A percentile compares a stretch with the other conserved stretches of the same genome.
Conservation (phyloP, 2,329 filamentous ascomycete species). For the Epichloe sylvatica region DNA sequence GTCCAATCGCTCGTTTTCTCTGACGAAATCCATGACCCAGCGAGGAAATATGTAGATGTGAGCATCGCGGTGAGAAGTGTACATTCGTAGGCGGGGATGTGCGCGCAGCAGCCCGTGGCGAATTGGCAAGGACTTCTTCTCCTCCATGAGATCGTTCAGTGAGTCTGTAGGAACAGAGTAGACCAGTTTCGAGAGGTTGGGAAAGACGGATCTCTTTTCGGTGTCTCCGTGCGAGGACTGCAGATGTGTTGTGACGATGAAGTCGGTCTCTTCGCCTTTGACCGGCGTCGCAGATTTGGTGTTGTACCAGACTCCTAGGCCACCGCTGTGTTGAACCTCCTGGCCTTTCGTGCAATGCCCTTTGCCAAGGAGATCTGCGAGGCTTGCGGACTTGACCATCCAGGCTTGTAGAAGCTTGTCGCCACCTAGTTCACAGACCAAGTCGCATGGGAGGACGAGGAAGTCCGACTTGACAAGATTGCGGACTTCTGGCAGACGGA, state of each 20-base stretch:
- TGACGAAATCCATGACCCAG: slow-evolving; percentile 79
- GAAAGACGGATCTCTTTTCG: slow-evolving; percentile 47
- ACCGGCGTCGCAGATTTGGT: slow-evolving; percentile 61
- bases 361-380: slow-evolving; percentile 46
- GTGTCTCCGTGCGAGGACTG: slow-evolving; percentile 32
- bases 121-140: slow-evolving; percentile 57
- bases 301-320: slow-evolving; percentile 81
- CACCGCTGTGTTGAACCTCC: slow-evolving; percentile 47
- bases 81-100: slow-evolving; percentile 64
- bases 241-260: slow-evolving; percentile 65
- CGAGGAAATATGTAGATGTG: slow-evolving; percentile 90
- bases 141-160: slow-evolving; percentile 67
- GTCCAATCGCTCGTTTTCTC: slow-evolving; percentile 66
- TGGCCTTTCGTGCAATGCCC: slow-evolving; percentile 23
- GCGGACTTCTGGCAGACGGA: slow-evolving; percentile 71
- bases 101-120: slow-evolving; percentile 62
- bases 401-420: slow-evolving; percentile 76
- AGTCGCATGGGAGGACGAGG: slow-evolving; percentile 78
- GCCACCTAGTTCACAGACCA: slow-evolving; percentile 80
- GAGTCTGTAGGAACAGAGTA: slow-evolving; percentile 81
- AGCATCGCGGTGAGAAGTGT: slow-evolving; percentile 74
- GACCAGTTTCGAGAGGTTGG: slow-evolving; percentile 63
- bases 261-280: slow-evolving; percentile 88
- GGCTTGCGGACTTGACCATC: slow-evolving; percentile 70
- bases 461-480: slow-evolving; percentile 74